Evolutionary conservation across 208 protist species (phyloP), one percentile per base, ranked within the genome.

Genomic region (Strigomonas culicis): DNA sequence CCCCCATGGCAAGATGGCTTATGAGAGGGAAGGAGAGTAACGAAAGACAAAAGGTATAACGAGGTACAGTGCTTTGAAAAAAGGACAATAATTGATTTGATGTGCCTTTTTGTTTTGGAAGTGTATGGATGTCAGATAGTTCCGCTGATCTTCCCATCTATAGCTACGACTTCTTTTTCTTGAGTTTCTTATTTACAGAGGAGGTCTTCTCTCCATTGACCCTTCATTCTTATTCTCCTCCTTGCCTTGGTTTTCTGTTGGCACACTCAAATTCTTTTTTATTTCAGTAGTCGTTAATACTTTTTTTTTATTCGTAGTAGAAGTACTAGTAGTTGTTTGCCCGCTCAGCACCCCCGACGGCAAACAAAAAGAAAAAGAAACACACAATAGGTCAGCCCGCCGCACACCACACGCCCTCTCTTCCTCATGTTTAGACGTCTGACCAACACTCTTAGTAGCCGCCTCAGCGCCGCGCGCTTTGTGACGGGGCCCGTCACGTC

Each of bases 401-500:
- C 34, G 22, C 53, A n/a, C 31, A 59, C 31, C 30, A 8, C 30
- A n/a, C 2, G 13, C n/a, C 15, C 30, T 19, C 57, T 25, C n/a
- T 41, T 32, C 13, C 15, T 58, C 4, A 58, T 58, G 52, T 58
- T 61, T 61, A 49, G 56, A 34, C 47, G 43, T 39, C 52, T 58
- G 21, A 59, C 24, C 49, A 56, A 39, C 19, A 56, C 31, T 41
- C 22, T 24, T 52, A 36, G 50, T 51, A 68, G 63, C 53, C 4
- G 17, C 27, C 24, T n/a, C 17, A 4, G 21, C 27, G 30, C 52
- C 25, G 15, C 52, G 13, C 52, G 52, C 30, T 58, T 58, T 60
- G 83, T 88, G 41, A 76, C 59, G 51, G 66, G 67, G 4, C 66
- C 71, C 44, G 28, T 63, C 21, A 81, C 72, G 13, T 63, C 68